Evolutionary conservation across 768 basidiomycete species (phyloP).

Genomic region (Russula ochroleuca): DNA sequence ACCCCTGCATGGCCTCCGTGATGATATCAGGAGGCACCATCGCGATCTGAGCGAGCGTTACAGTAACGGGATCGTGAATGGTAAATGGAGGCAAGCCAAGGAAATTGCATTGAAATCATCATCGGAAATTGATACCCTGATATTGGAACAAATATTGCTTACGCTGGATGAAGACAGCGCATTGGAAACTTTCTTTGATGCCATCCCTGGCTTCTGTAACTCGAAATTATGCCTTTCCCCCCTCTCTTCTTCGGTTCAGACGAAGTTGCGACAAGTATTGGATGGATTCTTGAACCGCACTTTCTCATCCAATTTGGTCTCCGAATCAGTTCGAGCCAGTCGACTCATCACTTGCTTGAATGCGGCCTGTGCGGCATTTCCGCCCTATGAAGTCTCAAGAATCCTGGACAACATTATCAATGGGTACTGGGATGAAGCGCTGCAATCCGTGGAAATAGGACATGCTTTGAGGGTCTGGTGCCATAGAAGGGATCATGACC

Average conservation of each 20-base stretch:
- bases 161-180: neutral
- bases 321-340: neutral
- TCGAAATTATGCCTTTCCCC: neutral
- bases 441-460: neutral
- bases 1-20: neutral
- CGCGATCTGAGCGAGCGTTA: neutral
- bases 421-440: neutral
- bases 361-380: neutral
- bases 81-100: neutral
- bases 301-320: neutral
- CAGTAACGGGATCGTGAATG: neutral
- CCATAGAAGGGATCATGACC: no score
- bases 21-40: neutral
- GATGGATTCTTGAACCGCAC: conserved; percentile 1
- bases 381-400: neutral
- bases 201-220: conserved; percentile 8
- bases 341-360: neutral
- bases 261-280: neutral
- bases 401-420: neutral
- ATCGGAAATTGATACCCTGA: neutral
- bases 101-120: neutral
- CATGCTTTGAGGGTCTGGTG: neutral
- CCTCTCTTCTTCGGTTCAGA: neutral
- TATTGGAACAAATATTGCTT: neutral
- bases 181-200: conserved; percentile 4